Evolutionary conservation across 208 protist species (phyloP).

Genomic region (Crithidia mellificae): DNA sequence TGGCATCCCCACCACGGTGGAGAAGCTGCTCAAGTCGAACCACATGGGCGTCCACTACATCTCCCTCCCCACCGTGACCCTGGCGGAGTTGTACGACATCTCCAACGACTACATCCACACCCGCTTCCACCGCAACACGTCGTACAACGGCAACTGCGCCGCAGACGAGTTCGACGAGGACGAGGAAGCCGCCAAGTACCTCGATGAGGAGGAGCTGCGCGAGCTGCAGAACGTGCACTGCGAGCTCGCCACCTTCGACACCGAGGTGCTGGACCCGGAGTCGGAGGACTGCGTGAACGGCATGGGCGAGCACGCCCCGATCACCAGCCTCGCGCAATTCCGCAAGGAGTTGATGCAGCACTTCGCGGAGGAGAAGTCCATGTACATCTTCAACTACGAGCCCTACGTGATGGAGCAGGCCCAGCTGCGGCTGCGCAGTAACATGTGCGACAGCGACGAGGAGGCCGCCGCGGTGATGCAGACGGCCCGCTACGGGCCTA

Average conservation of each 20-base stretch:
- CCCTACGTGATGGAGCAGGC: slow-evolving; percentile 86
- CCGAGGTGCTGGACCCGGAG: slow-evolving; percentile 60
- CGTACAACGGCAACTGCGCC: slow-evolving; percentile 26
- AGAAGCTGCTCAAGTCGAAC: slow-evolving; percentile 82
- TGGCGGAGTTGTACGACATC: slow-evolving; percentile 84
- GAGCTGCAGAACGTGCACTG: slow-evolving; percentile 62
- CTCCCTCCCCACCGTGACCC: slow-evolving; percentile 73
- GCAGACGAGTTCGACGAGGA: slow-evolving; percentile 64
- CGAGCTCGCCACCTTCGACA: slow-evolving; percentile 86
- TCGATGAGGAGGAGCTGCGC: slow-evolving; percentile 40
- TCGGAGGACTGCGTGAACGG: slow-evolving; percentile 37
- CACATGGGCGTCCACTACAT: slow-evolving; percentile 85
- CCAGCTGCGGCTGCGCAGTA: slow-evolving; percentile 71
- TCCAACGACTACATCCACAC: slow-evolving; percentile 80
- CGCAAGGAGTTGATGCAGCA: slow-evolving; percentile 78
- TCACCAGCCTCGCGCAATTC: slow-evolving; percentile 74
- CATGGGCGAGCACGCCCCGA: slow-evolving; percentile 78
- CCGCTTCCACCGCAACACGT: slow-evolving; percentile 43
- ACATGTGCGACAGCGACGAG: slow-evolving; percentile 79
- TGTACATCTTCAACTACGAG: slow-evolving; percentile 90
- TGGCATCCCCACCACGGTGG: slow-evolving; percentile 61
- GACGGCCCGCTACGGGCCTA: slow-evolving; percentile 42
- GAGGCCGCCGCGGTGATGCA: slow-evolving; percentile 42
- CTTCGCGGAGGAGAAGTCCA: slow-evolving; percentile 49
- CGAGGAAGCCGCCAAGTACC: slow-evolving; percentile 39